Evolutionary conservation across 129 eudicot species (phyloP), one percentile per base, ranked within the genome.

Genomic region (Chrysanthemum seticuspe): DNA sequence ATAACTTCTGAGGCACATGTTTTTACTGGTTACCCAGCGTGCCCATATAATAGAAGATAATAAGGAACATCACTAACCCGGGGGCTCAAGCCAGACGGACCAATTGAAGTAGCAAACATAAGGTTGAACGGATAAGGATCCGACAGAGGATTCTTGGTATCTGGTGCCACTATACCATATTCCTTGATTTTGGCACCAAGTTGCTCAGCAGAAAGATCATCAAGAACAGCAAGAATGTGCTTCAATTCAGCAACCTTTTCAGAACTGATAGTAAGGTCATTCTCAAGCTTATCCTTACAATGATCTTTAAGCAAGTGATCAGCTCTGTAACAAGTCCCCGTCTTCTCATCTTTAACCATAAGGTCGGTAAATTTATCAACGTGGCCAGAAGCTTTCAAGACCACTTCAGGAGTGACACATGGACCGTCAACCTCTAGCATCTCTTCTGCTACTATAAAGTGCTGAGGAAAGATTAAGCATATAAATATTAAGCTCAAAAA

Each of bases 391-490:
- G 91, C 88, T 70, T 86, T 86, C 59, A 86, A 74, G 56, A 86
- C 91, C 34, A 75, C 83, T 70, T 86, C 91, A 5, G 91, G 91
- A 10, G 91, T 86, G 56, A 87, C 91, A 65, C 88, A 87, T 0
- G 96, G 91, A 50, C 96, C 86, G 71, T 89, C 96, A 72, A 89
- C 91, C 79, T 89, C 96, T 69, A 89, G 67, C 96, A 89, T 89
- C 49, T 89, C 84, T 81, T 89, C 96, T 58, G 84, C 87, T 29
- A 88, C 53, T 60, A 88, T 91, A 79, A 88, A 88, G 77, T 88
- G 96, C 96, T 88, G 91, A 71, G 5, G 23, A 71, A 67, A 31
- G 13, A n/a, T 54, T 45, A 10, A 78, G 31, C 45, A 31, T 14
- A 56, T 51, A 23, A 49, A 61, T 36, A 62, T 77, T 77, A 70